Evolutionary conservation across 352 stramenopile genomes (phyloP).

Genomic region (Pythium scleroteichum): DNA sequence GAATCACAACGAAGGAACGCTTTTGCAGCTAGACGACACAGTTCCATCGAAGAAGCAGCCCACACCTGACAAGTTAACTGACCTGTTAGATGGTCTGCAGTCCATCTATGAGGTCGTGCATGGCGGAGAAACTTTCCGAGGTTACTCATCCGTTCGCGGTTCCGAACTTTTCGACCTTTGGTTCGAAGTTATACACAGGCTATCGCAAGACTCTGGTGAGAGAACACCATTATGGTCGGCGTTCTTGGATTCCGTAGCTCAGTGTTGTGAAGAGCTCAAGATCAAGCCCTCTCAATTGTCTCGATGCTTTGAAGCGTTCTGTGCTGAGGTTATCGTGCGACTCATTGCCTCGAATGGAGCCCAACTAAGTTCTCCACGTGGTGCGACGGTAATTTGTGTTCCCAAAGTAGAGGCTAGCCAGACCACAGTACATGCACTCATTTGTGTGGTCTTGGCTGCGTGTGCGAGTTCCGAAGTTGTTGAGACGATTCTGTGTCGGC

Average conservation of each 20-base stretch:
- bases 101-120: background rate
- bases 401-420: background rate
- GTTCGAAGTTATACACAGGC: slow-evolving; percentile 8
- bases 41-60: background rate
- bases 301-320: slow-evolving; percentile 15
- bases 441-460: slow-evolving; percentile 14
- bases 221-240: slow-evolving; percentile 7
- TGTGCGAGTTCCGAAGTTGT: background rate
- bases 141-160: background rate
- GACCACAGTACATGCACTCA: slow-evolving; percentile 2
- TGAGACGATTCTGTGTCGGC: background rate
- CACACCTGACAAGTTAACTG: background rate
- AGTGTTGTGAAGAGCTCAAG: slow-evolving; percentile 22
- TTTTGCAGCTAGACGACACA: background rate
- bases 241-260: slow-evolving; percentile 18
- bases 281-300: background rate
- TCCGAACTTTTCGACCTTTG: slow-evolving; percentile 14
- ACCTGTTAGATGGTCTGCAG: background rate
- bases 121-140: too few species aligned
- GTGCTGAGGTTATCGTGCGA: slow-evolving; percentile 6
- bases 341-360: slow-evolving; percentile 17
- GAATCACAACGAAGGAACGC: too few species aligned
- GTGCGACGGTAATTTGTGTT: background rate
- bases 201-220: background rate
- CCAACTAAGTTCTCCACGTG: slow-evolving; percentile 4